Percentiles rank a stretch among this genome's conserved stretches.
Evolutionary conservation across 352 stramenopile genomes (phyloP).

Genomic region (Phytophthora multivora): DNA sequence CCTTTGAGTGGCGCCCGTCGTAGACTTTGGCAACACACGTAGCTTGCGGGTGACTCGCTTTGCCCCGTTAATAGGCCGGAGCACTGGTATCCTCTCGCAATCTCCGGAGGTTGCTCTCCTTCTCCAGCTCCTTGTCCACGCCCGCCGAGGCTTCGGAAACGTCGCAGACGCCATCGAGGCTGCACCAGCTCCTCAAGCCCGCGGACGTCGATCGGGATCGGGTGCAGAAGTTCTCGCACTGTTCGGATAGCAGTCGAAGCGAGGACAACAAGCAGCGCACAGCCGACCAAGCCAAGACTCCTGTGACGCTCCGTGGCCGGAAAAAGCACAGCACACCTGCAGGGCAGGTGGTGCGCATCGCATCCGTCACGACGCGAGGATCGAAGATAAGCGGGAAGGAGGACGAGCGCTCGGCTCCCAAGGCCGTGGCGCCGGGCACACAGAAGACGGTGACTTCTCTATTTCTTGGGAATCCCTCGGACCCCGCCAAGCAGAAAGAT

Average conservation of each 20-base stretch:
- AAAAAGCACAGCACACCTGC: constrained; percentile 34
- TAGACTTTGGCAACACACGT: background rate
- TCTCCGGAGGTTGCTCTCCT: constrained; percentile 27
- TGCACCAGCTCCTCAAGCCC: constrained; percentile 8
- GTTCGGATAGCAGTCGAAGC: constrained; percentile 27
- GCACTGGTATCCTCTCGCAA: constrained; percentile 26
- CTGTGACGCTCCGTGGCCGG: constrained; percentile 31
- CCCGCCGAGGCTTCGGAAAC: constrained; percentile 8
- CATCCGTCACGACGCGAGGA: constrained; percentile 25
- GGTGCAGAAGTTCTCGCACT: constrained; percentile 29
- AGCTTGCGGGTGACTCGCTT: constrained; percentile 27
- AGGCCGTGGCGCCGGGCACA: constrained; percentile 26
- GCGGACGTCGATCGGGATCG: constrained; percentile 21
- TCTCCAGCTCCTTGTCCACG: constrained; percentile 30
- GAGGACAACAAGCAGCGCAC: constrained; percentile 8
- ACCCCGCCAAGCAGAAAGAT: constrained; percentile 23
- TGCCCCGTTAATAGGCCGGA: constrained; percentile 3
- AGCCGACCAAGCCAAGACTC: constrained; percentile 2
- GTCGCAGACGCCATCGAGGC: constrained; percentile 9
- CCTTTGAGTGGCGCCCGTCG: background rate
- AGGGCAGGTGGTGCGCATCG: constrained; percentile 27
- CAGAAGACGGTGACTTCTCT: constrained; percentile 36
- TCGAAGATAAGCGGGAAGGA: constrained; percentile 41
- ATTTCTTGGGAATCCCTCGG: constrained; percentile 25
- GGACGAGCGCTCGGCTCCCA: constrained; percentile 43